These are phyloP conservation scores for Colletotrichum abscissum DNA, from an alignment of 2,329 filamentous ascomycete genomes.

Conservation along the genomic window DNA sequence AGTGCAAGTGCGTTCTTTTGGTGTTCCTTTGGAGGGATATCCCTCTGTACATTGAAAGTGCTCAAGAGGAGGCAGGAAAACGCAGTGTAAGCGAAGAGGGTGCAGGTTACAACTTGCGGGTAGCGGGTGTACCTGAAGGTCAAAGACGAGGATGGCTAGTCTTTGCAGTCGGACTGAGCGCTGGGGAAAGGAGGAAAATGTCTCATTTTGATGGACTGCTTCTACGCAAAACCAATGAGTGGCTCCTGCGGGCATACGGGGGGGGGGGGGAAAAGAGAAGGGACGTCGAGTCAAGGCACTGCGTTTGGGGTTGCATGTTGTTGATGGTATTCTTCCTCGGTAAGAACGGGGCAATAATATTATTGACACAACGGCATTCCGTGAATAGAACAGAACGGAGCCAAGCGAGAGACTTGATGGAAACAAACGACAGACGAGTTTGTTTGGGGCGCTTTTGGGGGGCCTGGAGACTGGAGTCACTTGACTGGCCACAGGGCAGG, in stretches of 20 bases:
- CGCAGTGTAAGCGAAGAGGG: neutral
- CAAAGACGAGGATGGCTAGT: constrained; percentile 22
- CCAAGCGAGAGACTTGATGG: neutral
- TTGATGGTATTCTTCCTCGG: constrained; percentile 15
- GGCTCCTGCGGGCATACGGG: constrained; percentile 15
- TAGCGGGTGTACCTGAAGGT: constrained; percentile 22
- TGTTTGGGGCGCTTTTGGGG: neutral
- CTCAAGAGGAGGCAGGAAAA: constrained; percentile 4
- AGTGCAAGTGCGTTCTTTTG: constrained; percentile 11
- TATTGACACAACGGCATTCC: constrained; percentile 1
- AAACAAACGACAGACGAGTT: neutral
- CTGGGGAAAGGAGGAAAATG: constrained; percentile 26
- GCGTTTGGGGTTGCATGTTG: constrained; percentile 21
- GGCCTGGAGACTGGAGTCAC: neutral
- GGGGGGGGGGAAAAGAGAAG: constrained; percentile 1
- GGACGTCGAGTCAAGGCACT: constrained; percentile 25
- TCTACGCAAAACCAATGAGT: neutral
- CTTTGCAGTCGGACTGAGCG: constrained; percentile 14
- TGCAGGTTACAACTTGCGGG: neutral
- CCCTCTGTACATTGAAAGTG: neutral
- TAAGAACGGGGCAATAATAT: constrained; percentile 1
- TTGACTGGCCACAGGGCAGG: neutral
- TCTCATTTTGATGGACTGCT: constrained; percentile 25
- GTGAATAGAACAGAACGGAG: constrained; percentile 15
- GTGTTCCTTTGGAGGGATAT: neutral